A percentile compares a stretch with the other conserved stretches of the same genome.
Conservation (phyloP, 768 basidiomycete genomes). For the Leucocoprinus birnbaumii region DNA sequence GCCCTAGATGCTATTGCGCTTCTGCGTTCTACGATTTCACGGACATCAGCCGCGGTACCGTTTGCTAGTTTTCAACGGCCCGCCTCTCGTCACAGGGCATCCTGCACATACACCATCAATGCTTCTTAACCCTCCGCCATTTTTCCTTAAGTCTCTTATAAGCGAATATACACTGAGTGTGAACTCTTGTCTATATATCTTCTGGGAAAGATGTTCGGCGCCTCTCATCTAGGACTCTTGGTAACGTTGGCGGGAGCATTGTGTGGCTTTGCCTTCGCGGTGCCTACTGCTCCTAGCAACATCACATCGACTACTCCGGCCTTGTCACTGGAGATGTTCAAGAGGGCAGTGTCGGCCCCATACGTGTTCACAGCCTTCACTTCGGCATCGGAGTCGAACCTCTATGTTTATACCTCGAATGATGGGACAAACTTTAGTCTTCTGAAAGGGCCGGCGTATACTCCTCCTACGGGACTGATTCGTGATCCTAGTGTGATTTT, state of each 20-base stretch:
- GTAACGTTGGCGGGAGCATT: neutral
- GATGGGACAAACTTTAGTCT: conserved; percentile 28
- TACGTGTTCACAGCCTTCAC: conserved; percentile 34
- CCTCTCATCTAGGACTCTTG: neutral
- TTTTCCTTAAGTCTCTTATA: conserved; percentile 7
- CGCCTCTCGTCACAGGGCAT: conserved; percentile 6
- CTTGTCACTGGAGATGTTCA: conserved; percentile 25
- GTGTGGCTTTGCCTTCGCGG: neutral
- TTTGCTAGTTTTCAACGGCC: neutral
- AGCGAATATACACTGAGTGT: neutral
- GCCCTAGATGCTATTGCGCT: too few species aligned
- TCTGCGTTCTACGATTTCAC: too few species aligned
- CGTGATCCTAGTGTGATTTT: conserved; percentile 32
- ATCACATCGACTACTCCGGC: conserved; percentile 22
- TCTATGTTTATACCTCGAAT: conserved; percentile 30
- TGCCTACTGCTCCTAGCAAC: conserved; percentile 6
- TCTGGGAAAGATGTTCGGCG: neutral
- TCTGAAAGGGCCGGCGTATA: conserved; percentile 31
- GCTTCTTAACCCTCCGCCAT: conserved; percentile 9
- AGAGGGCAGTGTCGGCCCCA: conserved; percentile 26
- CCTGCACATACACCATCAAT: neutral
- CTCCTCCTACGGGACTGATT: conserved; percentile 31
- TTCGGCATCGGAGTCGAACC: conserved; percentile 29
- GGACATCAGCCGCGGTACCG: too few species aligned
- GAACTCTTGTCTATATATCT: too few species aligned